These are phyloP conservation scores for Phytopythium litorale DNA, from an alignment of 352 stramenopile species.

Conservation along the genomic window DNA sequence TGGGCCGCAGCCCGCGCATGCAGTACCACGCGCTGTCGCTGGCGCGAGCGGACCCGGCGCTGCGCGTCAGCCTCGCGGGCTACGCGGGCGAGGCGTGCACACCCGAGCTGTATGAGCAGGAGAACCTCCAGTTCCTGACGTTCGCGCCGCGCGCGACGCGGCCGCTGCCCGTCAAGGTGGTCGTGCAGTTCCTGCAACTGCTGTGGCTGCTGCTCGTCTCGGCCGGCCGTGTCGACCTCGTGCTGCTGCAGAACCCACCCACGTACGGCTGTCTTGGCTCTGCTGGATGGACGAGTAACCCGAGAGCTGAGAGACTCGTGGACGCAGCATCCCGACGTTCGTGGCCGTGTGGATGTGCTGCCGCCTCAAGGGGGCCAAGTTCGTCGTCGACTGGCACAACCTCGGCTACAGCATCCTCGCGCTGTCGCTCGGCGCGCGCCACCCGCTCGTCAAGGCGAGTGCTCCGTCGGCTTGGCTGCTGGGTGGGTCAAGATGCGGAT, in stretches of 20 bases:
- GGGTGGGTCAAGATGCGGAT: not conserved
- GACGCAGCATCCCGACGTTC: slow-evolving; percentile 91
- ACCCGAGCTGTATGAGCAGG: slow-evolving; percentile 50
- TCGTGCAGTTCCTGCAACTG: slow-evolving; percentile 74
- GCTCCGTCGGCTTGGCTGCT: not conserved
- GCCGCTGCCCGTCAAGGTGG: slow-evolving; percentile 76
- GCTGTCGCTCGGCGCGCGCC: slow-evolving; percentile 50
- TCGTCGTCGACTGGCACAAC: slow-evolving; percentile 99
- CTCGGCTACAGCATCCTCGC: slow-evolving; percentile 97
- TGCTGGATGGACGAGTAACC: not conserved
- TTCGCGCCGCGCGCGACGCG: slow-evolving; percentile 67
- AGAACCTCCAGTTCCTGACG: slow-evolving; percentile 72
- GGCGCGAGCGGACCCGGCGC: slow-evolving; percentile 53
- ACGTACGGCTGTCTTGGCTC: slow-evolving; percentile 33
- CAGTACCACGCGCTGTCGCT: slow-evolving; percentile 98
- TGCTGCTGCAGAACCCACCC: slow-evolving; percentile 99
- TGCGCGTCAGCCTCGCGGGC: slow-evolving; percentile 90
- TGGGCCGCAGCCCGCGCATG: slow-evolving; percentile 98
- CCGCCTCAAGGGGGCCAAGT: slow-evolving; percentile 74
- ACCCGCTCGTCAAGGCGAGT: slow-evolving; percentile 72
- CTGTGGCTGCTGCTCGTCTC: slow-evolving; percentile 74
- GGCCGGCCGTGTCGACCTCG: slow-evolving; percentile 80
- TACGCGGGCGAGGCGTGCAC: slow-evolving; percentile 91
- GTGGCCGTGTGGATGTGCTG: slow-evolving; percentile 84
- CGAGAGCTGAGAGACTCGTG: slow-evolving; percentile 15